Percentiles rank a stretch among this genome's conserved stretches.
Conservation (phyloP, 495 filamentous ascomycete species). For the Penicillium crystallinum region DNA sequence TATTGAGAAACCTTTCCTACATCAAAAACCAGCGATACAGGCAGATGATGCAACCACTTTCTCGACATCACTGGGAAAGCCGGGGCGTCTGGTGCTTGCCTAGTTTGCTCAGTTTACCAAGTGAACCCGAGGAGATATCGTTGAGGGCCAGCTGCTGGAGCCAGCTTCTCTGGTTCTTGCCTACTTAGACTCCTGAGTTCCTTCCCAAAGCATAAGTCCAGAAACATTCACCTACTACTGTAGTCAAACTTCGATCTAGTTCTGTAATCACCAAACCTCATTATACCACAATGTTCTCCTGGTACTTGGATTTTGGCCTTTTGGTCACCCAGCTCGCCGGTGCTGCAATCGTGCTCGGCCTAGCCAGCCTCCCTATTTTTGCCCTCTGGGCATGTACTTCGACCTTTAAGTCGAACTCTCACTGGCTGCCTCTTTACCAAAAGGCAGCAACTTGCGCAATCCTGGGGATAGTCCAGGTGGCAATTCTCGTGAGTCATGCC, state of each 20-base stretch:
- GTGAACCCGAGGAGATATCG: background rate
- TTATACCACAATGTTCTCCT: background rate
- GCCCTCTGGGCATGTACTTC: background rate
- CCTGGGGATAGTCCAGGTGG: too few species aligned
- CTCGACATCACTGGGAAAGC: background rate
- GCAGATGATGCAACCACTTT: background rate
- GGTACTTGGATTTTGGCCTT: too few species aligned
- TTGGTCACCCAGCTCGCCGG: too few species aligned
- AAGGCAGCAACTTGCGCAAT: too few species aligned
- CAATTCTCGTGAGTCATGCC: background rate
- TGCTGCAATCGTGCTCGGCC: background rate
- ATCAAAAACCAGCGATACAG: slow-evolving; percentile 1
- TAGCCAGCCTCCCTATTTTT: background rate
- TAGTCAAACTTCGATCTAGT: background rate
- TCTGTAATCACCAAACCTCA: background rate
- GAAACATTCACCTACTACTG: background rate
- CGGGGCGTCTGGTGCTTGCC: background rate
- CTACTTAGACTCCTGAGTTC: background rate
- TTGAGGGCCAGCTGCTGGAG: background rate
- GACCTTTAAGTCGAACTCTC: background rate
- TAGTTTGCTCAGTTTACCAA: too few species aligned
- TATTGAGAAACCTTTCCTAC: slow-evolving; percentile 1
- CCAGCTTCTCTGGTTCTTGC: background rate
- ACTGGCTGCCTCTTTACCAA: background rate
- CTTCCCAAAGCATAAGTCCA: background rate